phyloP scores from a whole-genome alignment of 2,329 filamentous ascomycete species.

The Xylariaceae sp. region DNA sequence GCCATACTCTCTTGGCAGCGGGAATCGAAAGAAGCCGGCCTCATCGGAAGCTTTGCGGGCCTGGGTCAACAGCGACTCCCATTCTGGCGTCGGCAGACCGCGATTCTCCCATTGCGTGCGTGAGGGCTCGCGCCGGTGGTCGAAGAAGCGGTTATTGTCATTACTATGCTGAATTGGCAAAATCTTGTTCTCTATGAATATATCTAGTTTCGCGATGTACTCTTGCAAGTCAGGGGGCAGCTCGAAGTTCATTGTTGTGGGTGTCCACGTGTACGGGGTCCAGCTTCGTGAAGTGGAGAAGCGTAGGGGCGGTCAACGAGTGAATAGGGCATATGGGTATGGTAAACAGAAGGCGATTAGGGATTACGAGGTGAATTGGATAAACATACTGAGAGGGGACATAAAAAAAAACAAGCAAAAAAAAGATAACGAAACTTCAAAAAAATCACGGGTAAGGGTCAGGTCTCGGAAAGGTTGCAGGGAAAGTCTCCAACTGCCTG shows the following conservation, averaged over 20 bases:
- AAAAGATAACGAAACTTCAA: too few species aligned
- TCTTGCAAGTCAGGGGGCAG: slow-evolving; percentile 18
- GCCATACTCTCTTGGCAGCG: slow-evolving; percentile 43
- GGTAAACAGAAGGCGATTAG: not conserved
- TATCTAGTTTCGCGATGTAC: slow-evolving; percentile 46
- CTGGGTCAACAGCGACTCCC: slow-evolving; percentile 50
- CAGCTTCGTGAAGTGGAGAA: not conserved
- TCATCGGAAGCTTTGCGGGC: slow-evolving; percentile 48
- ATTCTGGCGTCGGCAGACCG: slow-evolving; percentile 53
- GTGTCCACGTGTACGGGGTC: not conserved
- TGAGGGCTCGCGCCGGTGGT: slow-evolving; percentile 57
- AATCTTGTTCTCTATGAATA: slow-evolving; percentile 51
- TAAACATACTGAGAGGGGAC: not conserved
- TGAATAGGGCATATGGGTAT: not conserved
- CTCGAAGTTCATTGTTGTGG: slow-evolving; percentile 19
- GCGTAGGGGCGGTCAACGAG: too few species aligned
- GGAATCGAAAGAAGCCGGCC: slow-evolving; percentile 57
- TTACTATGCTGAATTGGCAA: slow-evolving; percentile 48
- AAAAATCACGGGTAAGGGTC: too few species aligned
- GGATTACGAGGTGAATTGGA: not conserved
- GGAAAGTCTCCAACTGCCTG: not conserved
- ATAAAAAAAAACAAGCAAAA: too few species aligned
- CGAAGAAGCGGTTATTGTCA: slow-evolving; percentile 61
- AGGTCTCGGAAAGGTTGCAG: too few species aligned
- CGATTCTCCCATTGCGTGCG: slow-evolving; percentile 56